phyloP scores from a whole-genome alignment of 208 protist genomes.

The Phytomonas serpens region DNA sequence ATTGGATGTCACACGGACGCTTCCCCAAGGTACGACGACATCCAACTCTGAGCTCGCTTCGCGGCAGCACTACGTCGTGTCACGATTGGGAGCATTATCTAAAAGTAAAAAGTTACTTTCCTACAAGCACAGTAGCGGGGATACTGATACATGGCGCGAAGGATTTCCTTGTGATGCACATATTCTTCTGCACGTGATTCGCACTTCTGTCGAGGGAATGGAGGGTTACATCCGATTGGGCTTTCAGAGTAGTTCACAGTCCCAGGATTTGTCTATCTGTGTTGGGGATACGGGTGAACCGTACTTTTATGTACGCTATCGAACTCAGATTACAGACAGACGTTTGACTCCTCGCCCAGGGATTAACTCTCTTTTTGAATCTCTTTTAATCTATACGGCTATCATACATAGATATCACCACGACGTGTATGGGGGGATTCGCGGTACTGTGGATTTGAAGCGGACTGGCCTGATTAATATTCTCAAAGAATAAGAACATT shows the following conservation, averaged over 20 bases:
- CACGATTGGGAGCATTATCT: constrained; percentile 10
- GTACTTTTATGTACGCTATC: constrained; percentile 77
- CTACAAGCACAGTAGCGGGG: constrained; percentile 38
- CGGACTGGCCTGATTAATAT: constrained; percentile 21
- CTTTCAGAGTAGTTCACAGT: constrained; percentile 27
- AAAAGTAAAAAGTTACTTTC: constrained; percentile 36
- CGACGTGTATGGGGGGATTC: constrained; percentile 45
- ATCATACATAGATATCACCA: constrained; percentile 46
- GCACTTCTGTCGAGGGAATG: constrained; percentile 45
- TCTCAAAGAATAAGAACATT: constrained; percentile 10
- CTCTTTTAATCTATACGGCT: constrained; percentile 52
- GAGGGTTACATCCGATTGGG: constrained; percentile 48
- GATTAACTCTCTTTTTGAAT: constrained; percentile 58
- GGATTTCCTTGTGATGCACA: constrained; percentile 63
- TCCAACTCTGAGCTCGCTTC: constrained; percentile 28
- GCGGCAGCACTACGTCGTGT: constrained; percentile 23
- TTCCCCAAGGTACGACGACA: constrained; percentile 17
- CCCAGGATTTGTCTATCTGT: constrained; percentile 41
- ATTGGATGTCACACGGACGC: constrained; percentile 50
- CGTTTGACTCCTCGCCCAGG: constrained; percentile 42
- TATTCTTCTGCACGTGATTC: constrained; percentile 72
- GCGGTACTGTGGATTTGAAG: constrained; percentile 50
- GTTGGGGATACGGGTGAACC: constrained; percentile 72
- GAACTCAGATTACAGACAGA: constrained; percentile 10
- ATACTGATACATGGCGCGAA: constrained; percentile 36